These are phyloP conservation scores for Metrosideros polymorpha DNA, from an alignment of 441 rosid species.

Conservation along the genomic window DNA sequence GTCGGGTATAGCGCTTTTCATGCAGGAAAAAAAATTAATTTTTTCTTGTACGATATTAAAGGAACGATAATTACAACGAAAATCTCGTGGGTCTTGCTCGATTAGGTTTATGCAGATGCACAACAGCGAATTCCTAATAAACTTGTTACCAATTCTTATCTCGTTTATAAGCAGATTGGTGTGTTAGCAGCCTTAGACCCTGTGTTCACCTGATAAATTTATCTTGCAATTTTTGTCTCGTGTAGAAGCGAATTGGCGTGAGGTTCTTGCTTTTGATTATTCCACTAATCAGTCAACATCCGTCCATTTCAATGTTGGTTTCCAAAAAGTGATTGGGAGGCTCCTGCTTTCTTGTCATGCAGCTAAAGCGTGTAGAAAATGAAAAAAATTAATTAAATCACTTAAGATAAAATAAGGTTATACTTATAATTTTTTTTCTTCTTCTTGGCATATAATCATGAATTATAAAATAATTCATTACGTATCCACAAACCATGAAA, in stretches of 20 bases:
- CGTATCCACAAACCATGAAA: background rate
- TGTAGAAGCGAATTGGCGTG: background rate
- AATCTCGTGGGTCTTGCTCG: no score
- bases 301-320: background rate
- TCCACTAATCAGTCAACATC: background rate
- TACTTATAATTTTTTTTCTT: no score
- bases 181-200: background rate
- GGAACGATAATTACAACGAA: no score
- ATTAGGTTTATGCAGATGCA: no score
- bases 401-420: no score
- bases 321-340: background rate
- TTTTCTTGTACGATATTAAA: background rate
- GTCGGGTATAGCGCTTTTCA: background rate
- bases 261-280: background rate
- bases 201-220: background rate
- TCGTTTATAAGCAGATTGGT: background rate
- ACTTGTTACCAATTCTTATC: no score
- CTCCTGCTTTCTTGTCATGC: background rate
- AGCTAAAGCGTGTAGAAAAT: background rate
- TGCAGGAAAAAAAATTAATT: background rate
- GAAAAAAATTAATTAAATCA: background rate
- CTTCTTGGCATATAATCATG: no score
- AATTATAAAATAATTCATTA: no score
- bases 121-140: no score
- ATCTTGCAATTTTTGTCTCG: no score